Evolutionary conservation across 129 eudicot genomes (phyloP).

Genomic region (Kitagawia praeruptora): DNA sequence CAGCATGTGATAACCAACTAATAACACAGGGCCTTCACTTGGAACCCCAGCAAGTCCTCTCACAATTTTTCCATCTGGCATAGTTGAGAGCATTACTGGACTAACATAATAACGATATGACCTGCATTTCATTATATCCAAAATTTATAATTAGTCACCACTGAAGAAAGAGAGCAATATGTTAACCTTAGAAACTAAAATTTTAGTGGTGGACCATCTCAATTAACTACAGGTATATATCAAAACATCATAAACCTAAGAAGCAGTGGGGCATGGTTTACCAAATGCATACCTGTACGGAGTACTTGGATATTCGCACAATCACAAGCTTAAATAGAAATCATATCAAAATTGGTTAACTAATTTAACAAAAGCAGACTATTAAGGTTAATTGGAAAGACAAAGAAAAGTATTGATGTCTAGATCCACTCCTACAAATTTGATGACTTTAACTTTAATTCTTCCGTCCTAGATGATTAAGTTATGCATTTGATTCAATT

Average conservation of each 20-base stretch:
- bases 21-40: constrained; percentile 72
- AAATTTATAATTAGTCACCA: background rate
- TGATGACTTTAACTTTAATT: background rate
- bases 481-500: background rate
- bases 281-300: background rate
- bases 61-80: constrained; percentile 80
- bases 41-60: constrained; percentile 91
- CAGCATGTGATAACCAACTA: constrained; percentile 95
- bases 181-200: background rate
- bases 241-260: background rate
- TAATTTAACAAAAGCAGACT: background rate
- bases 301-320: background rate
- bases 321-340: background rate
- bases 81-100: constrained; percentile 68
- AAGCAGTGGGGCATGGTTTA: background rate
- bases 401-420: background rate
- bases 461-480: background rate
- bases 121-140: constrained; percentile 31
- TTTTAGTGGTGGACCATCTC: background rate
- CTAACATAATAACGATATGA: constrained; percentile 37
- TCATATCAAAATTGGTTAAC: background rate
- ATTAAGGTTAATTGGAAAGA: background rate
- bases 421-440: background rate
- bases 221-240: background rate
- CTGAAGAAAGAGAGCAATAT: background rate